Conservation (phyloP, 495 filamentous ascomycete species). For the Neurospora sp. region DNA sequence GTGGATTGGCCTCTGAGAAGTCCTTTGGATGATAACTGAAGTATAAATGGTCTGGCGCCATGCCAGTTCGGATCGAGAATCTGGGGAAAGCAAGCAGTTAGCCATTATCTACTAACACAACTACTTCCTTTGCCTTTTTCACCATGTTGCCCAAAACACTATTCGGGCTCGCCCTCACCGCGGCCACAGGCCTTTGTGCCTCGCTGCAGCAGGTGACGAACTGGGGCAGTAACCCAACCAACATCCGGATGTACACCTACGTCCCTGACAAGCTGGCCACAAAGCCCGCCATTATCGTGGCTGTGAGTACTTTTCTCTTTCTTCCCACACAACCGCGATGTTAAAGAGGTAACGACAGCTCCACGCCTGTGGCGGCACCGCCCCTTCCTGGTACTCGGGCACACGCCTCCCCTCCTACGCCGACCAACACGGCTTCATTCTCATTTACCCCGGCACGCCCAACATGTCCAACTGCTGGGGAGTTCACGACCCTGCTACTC, state of each 20-base stretch:
- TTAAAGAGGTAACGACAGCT: conserved; percentile 12
- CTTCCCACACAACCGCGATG: neutral
- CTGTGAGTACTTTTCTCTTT: conserved; percentile 18
- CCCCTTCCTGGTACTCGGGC: conserved; percentile 21
- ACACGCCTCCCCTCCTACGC: conserved; percentile 31
- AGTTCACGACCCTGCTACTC: conserved; percentile 32
- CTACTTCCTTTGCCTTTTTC: neutral
- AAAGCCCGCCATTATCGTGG: conserved; percentile 28
- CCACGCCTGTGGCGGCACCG: conserved; percentile 29
- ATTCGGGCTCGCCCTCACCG: conserved; percentile 13
- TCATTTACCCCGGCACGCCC: conserved; percentile 42
- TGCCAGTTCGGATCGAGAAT: neutral
- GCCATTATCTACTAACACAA: neutral
- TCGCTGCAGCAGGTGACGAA: conserved; percentile 27
- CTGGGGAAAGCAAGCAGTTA: neutral
- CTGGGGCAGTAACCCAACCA: conserved; percentile 29
- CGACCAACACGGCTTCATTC: conserved; percentile 41
- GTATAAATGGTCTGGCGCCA: neutral
- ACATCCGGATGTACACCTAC: conserved; percentile 31
- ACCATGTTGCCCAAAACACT: conserved; percentile 12
- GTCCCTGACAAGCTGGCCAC: conserved; percentile 28
- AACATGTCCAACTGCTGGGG: conserved; percentile 48
- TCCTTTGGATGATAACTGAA: neutral
- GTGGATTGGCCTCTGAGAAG: neutral
- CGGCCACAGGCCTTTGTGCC: conserved; percentile 11